These are phyloP conservation scores for Russula sp. DNA, from an alignment of 768 basidiomycete genomes.

Conservation along the genomic window DNA sequence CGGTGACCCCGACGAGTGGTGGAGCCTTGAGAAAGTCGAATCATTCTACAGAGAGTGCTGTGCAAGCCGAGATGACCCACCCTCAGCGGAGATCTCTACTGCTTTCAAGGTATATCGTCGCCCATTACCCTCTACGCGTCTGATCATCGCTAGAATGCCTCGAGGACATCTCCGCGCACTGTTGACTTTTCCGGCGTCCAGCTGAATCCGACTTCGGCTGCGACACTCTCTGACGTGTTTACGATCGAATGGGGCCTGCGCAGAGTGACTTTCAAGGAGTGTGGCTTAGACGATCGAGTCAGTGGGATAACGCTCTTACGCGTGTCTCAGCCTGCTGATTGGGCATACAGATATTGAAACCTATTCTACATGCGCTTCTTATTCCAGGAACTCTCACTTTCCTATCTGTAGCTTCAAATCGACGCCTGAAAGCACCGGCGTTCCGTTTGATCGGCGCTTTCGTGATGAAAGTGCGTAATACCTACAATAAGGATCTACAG, in stretches of 20 bases:
- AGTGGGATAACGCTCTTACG: constrained; percentile 24
- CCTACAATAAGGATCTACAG: not conserved
- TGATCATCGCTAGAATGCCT: constrained; percentile 40
- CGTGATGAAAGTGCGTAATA: constrained; percentile 52
- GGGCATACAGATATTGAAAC: constrained; percentile 63
- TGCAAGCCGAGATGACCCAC: constrained; percentile 64
- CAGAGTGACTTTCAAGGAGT: constrained; percentile 80
- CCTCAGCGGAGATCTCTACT: constrained; percentile 56
- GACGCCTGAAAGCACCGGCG: constrained; percentile 66
- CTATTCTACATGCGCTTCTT: constrained; percentile 83
- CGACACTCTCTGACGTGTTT: constrained; percentile 85
- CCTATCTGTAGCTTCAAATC: constrained; percentile 82
- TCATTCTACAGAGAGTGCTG: constrained; percentile 86
- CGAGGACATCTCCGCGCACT: constrained; percentile 53
- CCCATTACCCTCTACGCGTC: constrained; percentile 1
- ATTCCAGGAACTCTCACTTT: constrained; percentile 76
- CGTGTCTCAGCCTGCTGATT: not conserved
- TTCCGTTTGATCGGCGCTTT: constrained; percentile 81
- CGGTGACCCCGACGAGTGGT: constrained; percentile 56
- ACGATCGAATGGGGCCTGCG: constrained; percentile 89
- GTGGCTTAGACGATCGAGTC: constrained; percentile 81
- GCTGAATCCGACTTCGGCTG: constrained; percentile 61
- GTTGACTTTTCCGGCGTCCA: constrained; percentile 79
- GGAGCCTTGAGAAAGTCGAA: constrained; percentile 80
- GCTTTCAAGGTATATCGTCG: constrained; percentile 55